Percentiles rank a stretch among this genome's conserved stretches.
These are phyloP conservation scores for Phytophthora hybrid DNA, from an alignment of 352 stramenopile genomes.

Conservation along the genomic window DNA sequence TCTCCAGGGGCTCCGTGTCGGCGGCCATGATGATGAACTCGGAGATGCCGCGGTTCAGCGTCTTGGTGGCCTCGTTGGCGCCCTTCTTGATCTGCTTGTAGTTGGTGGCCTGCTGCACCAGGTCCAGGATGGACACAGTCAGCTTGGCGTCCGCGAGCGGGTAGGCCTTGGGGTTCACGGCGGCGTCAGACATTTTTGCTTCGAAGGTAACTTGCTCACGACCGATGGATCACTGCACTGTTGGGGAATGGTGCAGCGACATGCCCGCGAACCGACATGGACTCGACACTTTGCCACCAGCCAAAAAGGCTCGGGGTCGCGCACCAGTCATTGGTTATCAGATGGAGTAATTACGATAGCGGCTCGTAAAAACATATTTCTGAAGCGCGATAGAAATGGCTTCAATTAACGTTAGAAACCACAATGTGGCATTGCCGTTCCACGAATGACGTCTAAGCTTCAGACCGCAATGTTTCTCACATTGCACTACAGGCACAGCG, in stretches of 20 bases:
- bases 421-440: neutral
- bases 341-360: slow-evolving; percentile 13
- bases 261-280: neutral
- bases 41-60: slow-evolving; percentile 99
- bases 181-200: slow-evolving; percentile 74
- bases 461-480: neutral
- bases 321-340: slow-evolving; percentile 4
- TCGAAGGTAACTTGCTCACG: slow-evolving; percentile 73
- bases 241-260: slow-evolving; percentile 35
- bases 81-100: slow-evolving; percentile 99
- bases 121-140: slow-evolving; percentile 98
- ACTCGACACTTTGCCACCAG: slow-evolving; percentile 1
- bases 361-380: neutral
- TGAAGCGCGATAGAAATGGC: neutral
- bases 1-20: slow-evolving; percentile 99
- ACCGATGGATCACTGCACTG: slow-evolving; percentile 90
- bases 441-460: neutral
- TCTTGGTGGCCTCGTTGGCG: slow-evolving; percentile 99
- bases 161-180: slow-evolving; percentile 97
- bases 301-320: neutral
- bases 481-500: neutral
- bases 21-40: slow-evolving; percentile 99
- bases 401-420: neutral
- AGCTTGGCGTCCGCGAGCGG: slow-evolving; percentile 98
- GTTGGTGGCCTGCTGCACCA: slow-evolving; percentile 99